These are phyloP conservation scores for Oenanthe sinensis DNA, from an alignment of 129 eudicot genomes.

Conservation along the genomic window DNA sequence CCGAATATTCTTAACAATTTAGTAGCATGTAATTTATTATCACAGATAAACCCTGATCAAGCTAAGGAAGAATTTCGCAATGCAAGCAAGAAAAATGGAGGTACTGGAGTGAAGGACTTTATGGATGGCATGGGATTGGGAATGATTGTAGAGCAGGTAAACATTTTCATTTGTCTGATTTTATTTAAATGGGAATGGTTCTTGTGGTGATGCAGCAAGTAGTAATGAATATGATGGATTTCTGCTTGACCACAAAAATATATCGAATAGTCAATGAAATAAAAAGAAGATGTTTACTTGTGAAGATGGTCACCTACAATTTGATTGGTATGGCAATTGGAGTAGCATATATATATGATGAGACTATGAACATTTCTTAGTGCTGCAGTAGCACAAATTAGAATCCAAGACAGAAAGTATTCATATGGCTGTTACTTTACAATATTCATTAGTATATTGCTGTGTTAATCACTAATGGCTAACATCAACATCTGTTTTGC, in stretches of 20 bases:
- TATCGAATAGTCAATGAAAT: background rate
- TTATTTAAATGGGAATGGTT: background rate
- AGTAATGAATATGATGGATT: background rate
- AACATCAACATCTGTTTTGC: background rate
- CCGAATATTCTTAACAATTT: background rate
- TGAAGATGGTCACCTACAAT: background rate
- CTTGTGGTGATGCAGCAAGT: background rate
- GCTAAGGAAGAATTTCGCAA: conserved; percentile 85
- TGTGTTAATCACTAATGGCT: background rate
- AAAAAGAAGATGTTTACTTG: background rate
- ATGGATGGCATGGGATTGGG: conserved; percentile 98
- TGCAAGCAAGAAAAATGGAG: conserved; percentile 63
- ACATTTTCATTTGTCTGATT: background rate
- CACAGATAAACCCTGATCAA: conserved; percentile 83
- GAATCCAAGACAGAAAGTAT: background rate
- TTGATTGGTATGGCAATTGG: background rate
- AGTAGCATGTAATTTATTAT: background rate
- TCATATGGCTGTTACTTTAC: background rate
- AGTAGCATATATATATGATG: background rate
- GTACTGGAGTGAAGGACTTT: conserved; percentile 73
- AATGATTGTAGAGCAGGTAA: conserved; percentile 74
- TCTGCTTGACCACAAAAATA: background rate
- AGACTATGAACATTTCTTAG: background rate
- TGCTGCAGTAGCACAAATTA: background rate
- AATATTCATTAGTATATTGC: background rate